Base-by-base conservation (phyloP, 345 rosid species). In the Populus deltoides region DNA sequence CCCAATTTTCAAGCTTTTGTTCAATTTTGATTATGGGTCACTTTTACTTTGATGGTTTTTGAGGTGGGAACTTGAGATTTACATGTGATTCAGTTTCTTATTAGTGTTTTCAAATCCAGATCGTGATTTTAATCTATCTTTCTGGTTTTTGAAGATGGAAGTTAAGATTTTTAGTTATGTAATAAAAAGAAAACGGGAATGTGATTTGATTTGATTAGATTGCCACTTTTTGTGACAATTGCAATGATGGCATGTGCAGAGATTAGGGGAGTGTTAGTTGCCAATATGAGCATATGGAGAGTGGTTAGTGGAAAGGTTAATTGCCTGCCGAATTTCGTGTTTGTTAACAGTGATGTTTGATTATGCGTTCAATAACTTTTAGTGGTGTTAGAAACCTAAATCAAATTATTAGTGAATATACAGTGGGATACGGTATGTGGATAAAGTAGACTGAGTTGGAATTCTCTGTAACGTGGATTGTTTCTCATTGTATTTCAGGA, bases 21-120 rank as follows among this genome's bases (percentile, higher is more conserved):
- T 38, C 27, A 25, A n/a, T 66, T 39, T 66, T 10, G 38, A 78
- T 33, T n/a, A 35, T 24, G 16, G 70, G 10, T 9, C 47, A 33
- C 49, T 59, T 77, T 70, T 5, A n/a, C 43, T 49, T 75, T 66
- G 35, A 45, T 39, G 62, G 43, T 43, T 73, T 70, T 76, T 71
- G 18, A 22, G 59, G 43, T 41, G 75, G 49, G 75, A 70, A 59
- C 61, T 71, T 35, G 47, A 24, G 43, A 7, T 36, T 41, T 70
- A n/a, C 18, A n/a, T 24, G 29, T 24, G 6, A 15, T 62, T 33
- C 45, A 18, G 16, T 8, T 39, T 7, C 38, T 39, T 24, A 3
- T 18, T 39, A 2, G 15, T 8, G 62, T 25, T 39, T 74, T 39
- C 15, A 16, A 61, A 7, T 62, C 53, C 5, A 53, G 47, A 31